Conservation (phyloP, 352 stramenopile genomes). For the Phytopythium mirpurense region DNA sequence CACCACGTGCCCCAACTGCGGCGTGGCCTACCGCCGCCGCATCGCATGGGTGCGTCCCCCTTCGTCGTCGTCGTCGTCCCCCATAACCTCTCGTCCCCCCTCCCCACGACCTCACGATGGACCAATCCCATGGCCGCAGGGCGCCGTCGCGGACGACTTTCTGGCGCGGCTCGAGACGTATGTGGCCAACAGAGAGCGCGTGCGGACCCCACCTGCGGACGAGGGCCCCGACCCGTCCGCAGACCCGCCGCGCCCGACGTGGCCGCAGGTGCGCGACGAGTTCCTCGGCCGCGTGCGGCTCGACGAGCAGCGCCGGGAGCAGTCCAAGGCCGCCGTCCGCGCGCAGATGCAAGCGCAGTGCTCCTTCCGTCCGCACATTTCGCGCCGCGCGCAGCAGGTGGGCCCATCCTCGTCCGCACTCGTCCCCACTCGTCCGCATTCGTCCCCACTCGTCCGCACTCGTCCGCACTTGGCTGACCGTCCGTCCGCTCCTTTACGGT, state of each 20-base stretch:
- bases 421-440: too few species aligned
- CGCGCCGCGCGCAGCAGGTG: conserved; percentile 28
- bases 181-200: conserved; percentile 11
- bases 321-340: conserved; percentile 41
- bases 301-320: conserved; percentile 46
- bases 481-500: too few species aligned
- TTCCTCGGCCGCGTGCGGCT: conserved; percentile 63
- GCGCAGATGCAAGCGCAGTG: conserved; percentile 47
- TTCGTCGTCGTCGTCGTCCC: too few species aligned
- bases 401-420: too few species aligned
- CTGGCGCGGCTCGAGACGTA: conserved; percentile 48
- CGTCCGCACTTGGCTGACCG: too few species aligned
- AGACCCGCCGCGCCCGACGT: conserved; percentile 10
- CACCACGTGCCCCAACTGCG: conserved; percentile 78
- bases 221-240: conserved; percentile 10
- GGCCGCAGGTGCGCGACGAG: conserved; percentile 50
- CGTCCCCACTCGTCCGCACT: too few species aligned
- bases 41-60: conserved; percentile 50
- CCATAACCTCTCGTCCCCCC: too few species aligned
- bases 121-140: too few species aligned
- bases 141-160: conserved; percentile 57
- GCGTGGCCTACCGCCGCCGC: conserved; percentile 55
- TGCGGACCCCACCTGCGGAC: conserved; percentile 10
- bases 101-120: too few species aligned
- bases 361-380: conserved; percentile 54